Conservation (phyloP, 139 green algal genomes). For the Protoeuglena noctilucae region DNA sequence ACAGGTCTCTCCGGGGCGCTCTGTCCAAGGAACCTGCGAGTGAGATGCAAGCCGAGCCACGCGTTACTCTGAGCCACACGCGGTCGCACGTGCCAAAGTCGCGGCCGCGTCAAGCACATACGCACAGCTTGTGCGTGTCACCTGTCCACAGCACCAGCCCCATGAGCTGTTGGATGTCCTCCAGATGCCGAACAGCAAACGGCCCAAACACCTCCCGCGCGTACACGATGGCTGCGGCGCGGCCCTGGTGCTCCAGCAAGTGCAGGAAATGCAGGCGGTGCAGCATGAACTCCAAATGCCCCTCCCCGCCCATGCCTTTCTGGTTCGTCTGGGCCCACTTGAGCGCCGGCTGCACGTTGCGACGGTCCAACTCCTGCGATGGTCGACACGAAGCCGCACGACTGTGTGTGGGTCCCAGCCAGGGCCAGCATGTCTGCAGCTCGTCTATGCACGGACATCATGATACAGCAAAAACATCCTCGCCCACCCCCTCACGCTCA, state of each 20-base stretch:
- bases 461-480: neutral
- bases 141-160: too few species aligned
- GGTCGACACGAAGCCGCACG: neutral
- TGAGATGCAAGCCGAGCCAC: conserved; percentile 81
- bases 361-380: conserved; percentile 28
- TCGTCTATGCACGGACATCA: too few species aligned
- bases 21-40: conserved; percentile 15
- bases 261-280: conserved; percentile 67
- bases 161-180: neutral
- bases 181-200: neutral
- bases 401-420: neutral
- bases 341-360: conserved; percentile 56
- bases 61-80: conserved; percentile 54
- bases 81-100: conserved; percentile 42
- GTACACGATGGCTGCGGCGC: neutral
- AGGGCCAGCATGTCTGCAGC: too few species aligned
- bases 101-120: conserved; percentile 8
- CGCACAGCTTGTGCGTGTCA: neutral
- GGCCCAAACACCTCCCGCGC: too few species aligned
- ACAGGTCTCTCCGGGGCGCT: conserved; percentile 40
- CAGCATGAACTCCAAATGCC: conserved; percentile 64
- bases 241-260: conserved; percentile 30
- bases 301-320: conserved; percentile 16
- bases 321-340: conserved; percentile 56
- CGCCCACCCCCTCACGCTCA: conserved; percentile 14